phyloP scores from a whole-genome alignment of 306 rosid species.

The Fragaria iinumae region DNA sequence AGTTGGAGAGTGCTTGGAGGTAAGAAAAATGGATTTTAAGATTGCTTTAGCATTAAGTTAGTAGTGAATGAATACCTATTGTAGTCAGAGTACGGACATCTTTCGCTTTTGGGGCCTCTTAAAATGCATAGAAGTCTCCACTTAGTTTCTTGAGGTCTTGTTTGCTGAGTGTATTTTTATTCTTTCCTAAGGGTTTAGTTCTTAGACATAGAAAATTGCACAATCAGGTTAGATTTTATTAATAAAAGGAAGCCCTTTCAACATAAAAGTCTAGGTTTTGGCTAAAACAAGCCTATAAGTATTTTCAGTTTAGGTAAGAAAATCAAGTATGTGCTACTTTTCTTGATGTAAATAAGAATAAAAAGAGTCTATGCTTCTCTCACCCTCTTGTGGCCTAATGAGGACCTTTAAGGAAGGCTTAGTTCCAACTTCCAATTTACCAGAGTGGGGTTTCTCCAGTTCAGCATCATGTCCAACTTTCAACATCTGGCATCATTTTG shows the following conservation, averaged over 20 bases:
- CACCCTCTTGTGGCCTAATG: constrained; percentile 7
- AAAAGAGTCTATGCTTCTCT: background rate
- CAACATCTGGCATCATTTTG: background rate
- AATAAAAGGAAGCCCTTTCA: background rate
- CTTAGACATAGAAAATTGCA: background rate
- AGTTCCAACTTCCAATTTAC: constrained; percentile 9
- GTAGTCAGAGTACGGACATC: background rate
- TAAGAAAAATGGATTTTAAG: constrained; percentile 31
- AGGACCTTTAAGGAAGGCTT: constrained; percentile 14
- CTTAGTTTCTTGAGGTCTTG: background rate
- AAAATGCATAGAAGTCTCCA: background rate
- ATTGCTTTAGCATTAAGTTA: background rate
- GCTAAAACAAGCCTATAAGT: background rate
- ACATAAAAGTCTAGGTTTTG: constrained; percentile 1
- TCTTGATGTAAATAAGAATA: background rate
- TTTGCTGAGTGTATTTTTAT: background rate
- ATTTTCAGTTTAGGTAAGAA: background rate
- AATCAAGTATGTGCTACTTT: background rate
- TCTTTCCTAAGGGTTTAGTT: background rate
- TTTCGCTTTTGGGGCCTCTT: background rate
- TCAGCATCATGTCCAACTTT: background rate
- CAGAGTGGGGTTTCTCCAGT: background rate
- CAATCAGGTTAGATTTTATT: background rate
- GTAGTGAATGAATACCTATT: constrained; percentile 1
- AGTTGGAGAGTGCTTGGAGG: constrained; percentile 94